Conservation (phyloP, 768 basidiomycete species). For the Royoungia palumana region DNA sequence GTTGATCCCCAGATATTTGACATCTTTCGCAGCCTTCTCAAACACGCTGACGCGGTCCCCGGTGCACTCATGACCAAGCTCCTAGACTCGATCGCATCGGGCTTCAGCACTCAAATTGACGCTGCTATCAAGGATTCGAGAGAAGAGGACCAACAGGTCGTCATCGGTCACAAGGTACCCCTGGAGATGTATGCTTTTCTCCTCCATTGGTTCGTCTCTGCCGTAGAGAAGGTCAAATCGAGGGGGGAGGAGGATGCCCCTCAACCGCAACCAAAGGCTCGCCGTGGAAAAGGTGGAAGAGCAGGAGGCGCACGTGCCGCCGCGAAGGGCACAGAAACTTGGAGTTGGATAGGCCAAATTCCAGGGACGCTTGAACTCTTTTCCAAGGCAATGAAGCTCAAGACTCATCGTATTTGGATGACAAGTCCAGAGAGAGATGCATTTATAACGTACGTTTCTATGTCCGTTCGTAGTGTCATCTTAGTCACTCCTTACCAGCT, state of each 20-base stretch:
- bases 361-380: conserved; percentile 66
- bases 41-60: conserved; percentile 61
- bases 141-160: conserved; percentile 59
- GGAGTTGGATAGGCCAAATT: conserved; percentile 81
- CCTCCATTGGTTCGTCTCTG: conserved; percentile 84
- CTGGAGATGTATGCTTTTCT: conserved; percentile 93
- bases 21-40: conserved; percentile 77
- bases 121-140: conserved; percentile 66
- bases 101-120: conserved; percentile 70
- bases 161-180: conserved; percentile 61
- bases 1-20: conserved; percentile 70
- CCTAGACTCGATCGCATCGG: conserved; percentile 82
- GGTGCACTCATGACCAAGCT: conserved; percentile 76
- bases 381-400: conserved; percentile 64
- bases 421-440: conserved; percentile 82
- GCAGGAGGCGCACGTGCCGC: conserved; percentile 38
- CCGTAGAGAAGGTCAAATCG: conserved; percentile 73
- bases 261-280: conserved; percentile 44
- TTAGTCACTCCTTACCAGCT: conserved; percentile 43
- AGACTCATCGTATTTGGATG: conserved; percentile 83
- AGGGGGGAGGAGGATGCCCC: conserved; percentile 46
- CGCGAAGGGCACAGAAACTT: conserved; percentile 45
- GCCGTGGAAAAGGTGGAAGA: conserved; percentile 62
- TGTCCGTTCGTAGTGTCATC: background rate
- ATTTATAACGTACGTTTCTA: conserved; percentile 58